Conservation (phyloP, 192 early-diverging fungal genomes). For the Rhizophagus sp. region DNA sequence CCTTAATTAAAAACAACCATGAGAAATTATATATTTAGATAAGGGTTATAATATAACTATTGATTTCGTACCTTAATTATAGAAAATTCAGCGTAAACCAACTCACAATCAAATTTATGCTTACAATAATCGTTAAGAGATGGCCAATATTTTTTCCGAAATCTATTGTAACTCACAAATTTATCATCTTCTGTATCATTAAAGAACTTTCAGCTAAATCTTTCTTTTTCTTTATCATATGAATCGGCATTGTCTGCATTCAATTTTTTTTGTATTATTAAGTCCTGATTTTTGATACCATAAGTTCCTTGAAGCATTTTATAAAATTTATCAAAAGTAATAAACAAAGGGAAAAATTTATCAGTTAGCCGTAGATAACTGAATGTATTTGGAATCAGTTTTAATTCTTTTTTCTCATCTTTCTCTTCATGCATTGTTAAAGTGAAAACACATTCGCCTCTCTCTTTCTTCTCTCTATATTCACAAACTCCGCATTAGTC, state of each 20-base stretch:
- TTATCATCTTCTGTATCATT: neutral
- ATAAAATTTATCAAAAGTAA: conserved; percentile 9
- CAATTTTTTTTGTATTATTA: neutral
- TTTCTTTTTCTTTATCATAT: neutral
- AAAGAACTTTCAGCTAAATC: neutral
- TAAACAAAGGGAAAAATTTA: conserved; percentile 13
- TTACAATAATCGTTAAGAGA: neutral
- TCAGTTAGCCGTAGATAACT: neutral
- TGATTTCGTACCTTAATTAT: conserved; percentile 12
- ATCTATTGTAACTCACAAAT: neutral
- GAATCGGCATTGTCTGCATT: neutral
- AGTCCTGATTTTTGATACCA: neutral
- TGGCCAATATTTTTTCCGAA: conserved; percentile 2
- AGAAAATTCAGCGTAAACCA: conserved; percentile 18
- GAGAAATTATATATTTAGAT: too few relatives aligned
- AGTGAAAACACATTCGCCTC: neutral
- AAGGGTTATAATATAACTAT: too few relatives aligned
- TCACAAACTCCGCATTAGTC: neutral
- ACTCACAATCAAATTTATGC: neutral
- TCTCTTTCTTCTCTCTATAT: neutral
- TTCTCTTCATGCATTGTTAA: conserved; percentile 6
- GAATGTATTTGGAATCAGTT: neutral
- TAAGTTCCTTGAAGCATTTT: conserved; percentile 24
- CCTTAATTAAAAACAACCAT: too few relatives aligned
- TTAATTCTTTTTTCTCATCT: neutral